phyloP scores from a whole-genome alignment of 1,139 yeast species.

The Yamadazyma spencermartinsiae region DNA sequence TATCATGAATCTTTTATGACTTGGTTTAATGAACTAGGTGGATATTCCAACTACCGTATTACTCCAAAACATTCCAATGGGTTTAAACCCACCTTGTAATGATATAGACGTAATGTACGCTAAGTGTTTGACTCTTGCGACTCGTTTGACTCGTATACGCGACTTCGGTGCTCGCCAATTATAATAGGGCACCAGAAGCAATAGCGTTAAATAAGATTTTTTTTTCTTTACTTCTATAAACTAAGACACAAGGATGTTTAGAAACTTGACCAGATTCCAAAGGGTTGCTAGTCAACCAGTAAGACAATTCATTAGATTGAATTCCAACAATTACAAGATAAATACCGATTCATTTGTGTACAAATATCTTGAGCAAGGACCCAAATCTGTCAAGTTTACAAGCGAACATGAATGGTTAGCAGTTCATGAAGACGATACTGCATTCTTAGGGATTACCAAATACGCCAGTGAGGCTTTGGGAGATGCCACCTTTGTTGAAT shows the following conservation, averaged over 20 bases:
- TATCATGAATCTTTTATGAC: conserved; percentile 13
- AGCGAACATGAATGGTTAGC: conserved; percentile 97
- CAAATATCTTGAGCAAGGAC: conserved; percentile 51
- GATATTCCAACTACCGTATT: conserved; percentile 7
- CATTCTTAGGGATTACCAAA: conserved; percentile 88
- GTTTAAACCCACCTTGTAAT: conserved; percentile 3
- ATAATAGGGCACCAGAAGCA: not conserved
- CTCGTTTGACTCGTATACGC: not conserved
- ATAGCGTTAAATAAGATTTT: not conserved
- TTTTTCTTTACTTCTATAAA: not conserved
- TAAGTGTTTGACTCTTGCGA: not conserved
- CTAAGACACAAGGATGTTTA: conserved; percentile 7
- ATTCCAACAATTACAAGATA: conserved; percentile 46
- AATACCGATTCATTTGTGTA: conserved; percentile 54
- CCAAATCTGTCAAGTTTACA: conserved; percentile 66
- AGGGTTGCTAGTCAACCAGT: conserved; percentile 11
- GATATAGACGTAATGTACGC: no score
- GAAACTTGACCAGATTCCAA: conserved; percentile 6
- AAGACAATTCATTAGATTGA: conserved; percentile 23
- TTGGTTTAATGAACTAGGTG: conserved; percentile 9
- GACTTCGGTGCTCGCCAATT: not conserved
- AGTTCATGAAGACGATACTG: conserved; percentile 74
- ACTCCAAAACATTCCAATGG: conserved; percentile 11
- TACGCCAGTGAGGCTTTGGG: conserved; percentile 99
- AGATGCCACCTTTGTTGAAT: conserved; percentile 91